These are phyloP conservation scores for Phlyctochytrium planicorne DNA, from an alignment of 192 early-diverging fungal genomes.

Conservation along the genomic window DNA sequence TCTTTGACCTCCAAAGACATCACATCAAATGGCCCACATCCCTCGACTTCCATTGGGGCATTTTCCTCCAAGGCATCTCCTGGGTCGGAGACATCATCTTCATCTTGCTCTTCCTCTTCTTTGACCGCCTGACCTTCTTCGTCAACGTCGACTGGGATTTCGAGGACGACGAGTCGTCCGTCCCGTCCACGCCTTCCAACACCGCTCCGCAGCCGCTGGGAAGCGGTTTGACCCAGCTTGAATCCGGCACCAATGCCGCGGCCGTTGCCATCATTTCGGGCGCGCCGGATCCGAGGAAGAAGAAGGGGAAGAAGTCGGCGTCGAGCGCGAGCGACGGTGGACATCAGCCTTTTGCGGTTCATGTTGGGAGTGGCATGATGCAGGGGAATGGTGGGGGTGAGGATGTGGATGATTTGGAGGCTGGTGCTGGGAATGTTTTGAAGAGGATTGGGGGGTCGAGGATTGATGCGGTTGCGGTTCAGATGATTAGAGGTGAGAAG, in stretches of 20 bases:
- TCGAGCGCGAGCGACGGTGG: neutral
- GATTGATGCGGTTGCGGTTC: neutral
- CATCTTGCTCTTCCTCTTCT: conserved; percentile 4
- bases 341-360: too few species aligned
- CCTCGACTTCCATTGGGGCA: conserved; percentile 2
- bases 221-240: too few species aligned
- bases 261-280: neutral
- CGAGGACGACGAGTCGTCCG: neutral
- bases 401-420: neutral
- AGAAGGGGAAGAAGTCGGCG: neutral
- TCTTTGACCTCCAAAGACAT: neutral
- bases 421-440: neutral
- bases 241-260: neutral
- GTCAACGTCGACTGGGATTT: conserved; percentile 1
- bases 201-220: neutral
- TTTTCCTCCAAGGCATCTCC: neutral
- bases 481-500: neutral
- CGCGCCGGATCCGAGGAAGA: neutral
- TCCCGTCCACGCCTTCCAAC: neutral
- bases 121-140: conserved; percentile 1
- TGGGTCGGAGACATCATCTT: neutral
- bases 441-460: neutral
- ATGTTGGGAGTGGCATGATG: too few species aligned
- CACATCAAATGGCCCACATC: neutral
- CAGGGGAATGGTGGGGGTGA: neutral